Evolutionary conservation across 2,329 filamentous ascomycete species (phyloP), one percentile per base, ranked within the genome.

Genomic region (Tolypocladium album): DNA sequence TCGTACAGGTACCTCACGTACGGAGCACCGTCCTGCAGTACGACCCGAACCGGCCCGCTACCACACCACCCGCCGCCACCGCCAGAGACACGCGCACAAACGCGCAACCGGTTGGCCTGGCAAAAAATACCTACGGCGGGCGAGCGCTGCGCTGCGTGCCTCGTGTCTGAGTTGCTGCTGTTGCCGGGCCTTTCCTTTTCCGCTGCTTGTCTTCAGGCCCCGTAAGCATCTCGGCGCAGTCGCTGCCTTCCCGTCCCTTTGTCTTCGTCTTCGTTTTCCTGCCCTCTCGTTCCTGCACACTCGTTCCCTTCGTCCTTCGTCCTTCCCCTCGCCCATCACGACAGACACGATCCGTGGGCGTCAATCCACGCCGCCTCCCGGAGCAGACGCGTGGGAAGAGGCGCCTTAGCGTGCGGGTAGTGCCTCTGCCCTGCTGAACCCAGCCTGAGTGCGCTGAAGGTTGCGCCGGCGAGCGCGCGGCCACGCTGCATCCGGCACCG

Each of bases 361-460:
- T 20, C 34, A 11, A 20, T 13, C 17, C 0, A n/a, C 47, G 47
- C 27, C 13, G 47, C 47, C 20, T 52, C 45, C 45, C 17, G 27
- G 27, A 53, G 27, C 47, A 34, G 11, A 53, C 50, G 50, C 50
- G 31, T 36, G 31, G 50, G 31, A n/a, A 12, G 2, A 36, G 17
- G 27, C 5, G 5, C 27, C 27, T 31, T 52, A 52, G 47, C 50
- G 50, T 20, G 50, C 50, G 50, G n/a, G 50, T 36, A 31, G 50
- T 53, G 50, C 50, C 17, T 53, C 50, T 36, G 50, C 31, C 27
- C 31, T 31, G 47, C 50, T n/a, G 31, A 53, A 34, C 50, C 45
- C 50, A 20, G 55, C 36, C 31, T 45, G 50, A 57, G 59, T 58
- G 59, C 57, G 62, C 50, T 36, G 31, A 36, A 43, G 50, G 31